Base-by-base conservation (phyloP, 2,329 filamentous ascomycete genomes). In the Capronia epimyces region DNA sequence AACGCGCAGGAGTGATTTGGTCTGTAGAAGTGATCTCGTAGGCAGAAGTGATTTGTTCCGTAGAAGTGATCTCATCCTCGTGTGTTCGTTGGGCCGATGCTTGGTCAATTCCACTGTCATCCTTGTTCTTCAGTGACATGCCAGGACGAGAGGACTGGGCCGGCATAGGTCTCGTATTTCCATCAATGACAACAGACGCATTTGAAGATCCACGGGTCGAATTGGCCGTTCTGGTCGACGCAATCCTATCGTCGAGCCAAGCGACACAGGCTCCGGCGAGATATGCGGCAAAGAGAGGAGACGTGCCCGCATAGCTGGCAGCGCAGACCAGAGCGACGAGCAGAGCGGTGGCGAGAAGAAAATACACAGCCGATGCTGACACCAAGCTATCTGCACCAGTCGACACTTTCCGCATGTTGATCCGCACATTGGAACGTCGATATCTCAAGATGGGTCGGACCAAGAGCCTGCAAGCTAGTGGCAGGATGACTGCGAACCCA, bases 281-380 rank as follows among this genome's bases (percentile, higher is more conserved):
- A 53, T 80, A 81, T 2, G 78, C 76, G 3, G 77, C 76, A 55
- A 81, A 81, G 0, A 81, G 64, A 34, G 71, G 74, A 0, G 78
- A 80, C 0, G 77, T 80, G 0, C 77, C 78, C 2, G 77, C 75
- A 65, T 77, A 80, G 1, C 67, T 73, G 3, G 77, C 71, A 8
- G 68, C 73, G 20, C 74, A 63, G 1, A 80, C 67, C 13, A 79
- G 52, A 0, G 65, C 73, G 15, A 77, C 48, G 8, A 81, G 62
- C 13, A 77, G 47, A 7, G 60, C 45, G 0, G 72, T 74, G 43
- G 79, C 73, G 0, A 69, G 50, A 0, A 70, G 43, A 27, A 79
- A 69, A 0, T 29, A 27, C 22, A 47, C 5, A 2, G 36, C 18
- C 2, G 18, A 27, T 13, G 65, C 67, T 2, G 64, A 61, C 20